Conservation (phyloP, 139 green algal genomes). For the Nannochloris sp. region DNA sequence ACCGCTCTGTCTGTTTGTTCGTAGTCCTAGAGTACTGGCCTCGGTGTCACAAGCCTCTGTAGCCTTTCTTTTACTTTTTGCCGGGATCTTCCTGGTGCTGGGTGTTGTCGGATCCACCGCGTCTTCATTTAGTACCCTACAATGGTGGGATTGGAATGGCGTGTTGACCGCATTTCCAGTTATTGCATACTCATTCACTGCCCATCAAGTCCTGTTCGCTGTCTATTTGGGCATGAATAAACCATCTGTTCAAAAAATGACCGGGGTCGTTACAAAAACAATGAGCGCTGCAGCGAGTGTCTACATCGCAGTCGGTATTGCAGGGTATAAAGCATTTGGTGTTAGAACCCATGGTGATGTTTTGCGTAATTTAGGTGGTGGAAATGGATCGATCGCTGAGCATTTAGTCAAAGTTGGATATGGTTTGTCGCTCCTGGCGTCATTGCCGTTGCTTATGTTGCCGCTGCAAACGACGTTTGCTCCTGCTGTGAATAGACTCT, state of each 20-base stretch:
- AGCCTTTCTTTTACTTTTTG: conserved; percentile 65
- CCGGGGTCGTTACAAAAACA: conserved; percentile 23
- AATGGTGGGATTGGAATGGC: conserved; percentile 43
- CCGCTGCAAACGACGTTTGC: conserved; percentile 55
- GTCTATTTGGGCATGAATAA: conserved; percentile 47
- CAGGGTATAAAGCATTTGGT: conserved; percentile 65
- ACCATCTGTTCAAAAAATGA: conserved; percentile 40
- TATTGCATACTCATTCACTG: conserved; percentile 73
- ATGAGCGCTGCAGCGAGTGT: conserved; percentile 23
- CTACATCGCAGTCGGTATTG: conserved; percentile 64
- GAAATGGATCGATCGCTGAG: conserved; percentile 43
- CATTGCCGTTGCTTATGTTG: conserved; percentile 63
- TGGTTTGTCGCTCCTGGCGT: conserved; percentile 63
- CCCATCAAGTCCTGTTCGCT: conserved; percentile 64
- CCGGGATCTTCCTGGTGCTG: conserved; percentile 33
- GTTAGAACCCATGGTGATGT: conserved; percentile 55
- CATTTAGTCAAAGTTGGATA: conserved; percentile 68
- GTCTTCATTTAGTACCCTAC: conserved; percentile 12
- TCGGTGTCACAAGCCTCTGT: conserved; percentile 53
- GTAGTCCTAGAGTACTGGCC: conserved; percentile 46
- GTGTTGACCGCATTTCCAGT: conserved; percentile 71
- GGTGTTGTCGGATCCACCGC: conserved; percentile 16
- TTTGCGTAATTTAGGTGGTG: conserved; percentile 70
- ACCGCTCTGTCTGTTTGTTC: conserved; percentile 60
- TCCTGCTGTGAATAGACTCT: conserved; percentile 4